Evolutionary conservation across 495 filamentous ascomycete species (phyloP).

Genomic region (Aspergillus taichungensis): DNA sequence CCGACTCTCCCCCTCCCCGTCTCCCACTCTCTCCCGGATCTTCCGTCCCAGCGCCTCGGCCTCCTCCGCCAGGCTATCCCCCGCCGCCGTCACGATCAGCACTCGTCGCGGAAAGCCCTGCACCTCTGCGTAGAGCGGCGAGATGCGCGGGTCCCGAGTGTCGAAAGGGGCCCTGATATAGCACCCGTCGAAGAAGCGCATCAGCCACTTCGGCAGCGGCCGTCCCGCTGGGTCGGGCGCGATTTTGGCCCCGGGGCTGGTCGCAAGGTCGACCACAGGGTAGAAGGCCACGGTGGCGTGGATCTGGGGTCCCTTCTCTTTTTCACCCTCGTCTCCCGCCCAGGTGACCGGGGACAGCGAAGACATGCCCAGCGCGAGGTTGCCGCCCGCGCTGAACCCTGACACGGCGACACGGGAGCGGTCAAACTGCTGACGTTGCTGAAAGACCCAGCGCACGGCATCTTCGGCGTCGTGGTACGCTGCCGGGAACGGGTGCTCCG

Average conservation of each 20-base stretch:
- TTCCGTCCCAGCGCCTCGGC: slow-evolving; percentile 31
- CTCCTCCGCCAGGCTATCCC: slow-evolving; percentile 33
- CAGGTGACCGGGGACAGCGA: slow-evolving; percentile 3
- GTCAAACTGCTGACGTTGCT: slow-evolving; percentile 26
- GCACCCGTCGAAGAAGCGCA: slow-evolving; percentile 23
- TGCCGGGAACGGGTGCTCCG: slow-evolving; percentile 68
- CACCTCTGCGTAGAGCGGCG: slow-evolving; percentile 30
- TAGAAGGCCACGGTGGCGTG: slow-evolving; percentile 34
- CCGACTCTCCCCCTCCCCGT: not conserved
- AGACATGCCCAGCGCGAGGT: slow-evolving; percentile 30
- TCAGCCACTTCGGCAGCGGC: slow-evolving; percentile 16
- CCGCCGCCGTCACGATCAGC: slow-evolving; percentile 35
- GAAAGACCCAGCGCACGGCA: slow-evolving; percentile 25
- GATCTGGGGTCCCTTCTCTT: slow-evolving; percentile 12
- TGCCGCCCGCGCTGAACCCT: slow-evolving; percentile 40
- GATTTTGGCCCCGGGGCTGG: slow-evolving; percentile 12
- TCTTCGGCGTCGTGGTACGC: slow-evolving; percentile 62
- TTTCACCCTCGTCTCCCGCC: too few relatives aligned
- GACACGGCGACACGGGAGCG: slow-evolving; percentile 28
- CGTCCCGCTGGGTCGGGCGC: slow-evolving; percentile 17
- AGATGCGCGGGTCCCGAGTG: slow-evolving; percentile 36
- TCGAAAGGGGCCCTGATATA: slow-evolving; percentile 26
- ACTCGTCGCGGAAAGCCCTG: slow-evolving; percentile 30
- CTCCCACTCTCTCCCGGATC: slow-evolving; percentile 17
- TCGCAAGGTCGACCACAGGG: slow-evolving; percentile 27